A percentile compares a stretch with the other conserved stretches of the same genome.
phyloP scores from a whole-genome alignment of 2,329 filamentous ascomycete species.

The Trichoderma harzianum region DNA sequence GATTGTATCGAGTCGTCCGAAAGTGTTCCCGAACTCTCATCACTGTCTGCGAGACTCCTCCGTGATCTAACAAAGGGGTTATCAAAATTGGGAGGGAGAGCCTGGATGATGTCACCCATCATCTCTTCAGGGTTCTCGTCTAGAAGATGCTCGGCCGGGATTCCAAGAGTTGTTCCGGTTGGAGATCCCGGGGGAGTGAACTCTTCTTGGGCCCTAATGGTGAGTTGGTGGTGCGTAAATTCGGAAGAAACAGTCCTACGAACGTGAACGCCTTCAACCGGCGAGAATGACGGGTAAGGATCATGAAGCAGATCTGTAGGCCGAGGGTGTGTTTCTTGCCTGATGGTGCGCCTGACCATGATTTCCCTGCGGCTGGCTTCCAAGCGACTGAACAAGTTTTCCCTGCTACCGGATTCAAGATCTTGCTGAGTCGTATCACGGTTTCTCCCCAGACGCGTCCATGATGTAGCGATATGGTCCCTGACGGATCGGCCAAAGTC shows the following conservation, averaged over 20 bases:
- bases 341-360: not conserved
- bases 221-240: too few species aligned
- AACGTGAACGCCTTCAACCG: too few species aligned
- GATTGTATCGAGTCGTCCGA: not conserved
- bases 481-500: not conserved
- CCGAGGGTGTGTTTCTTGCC: not conserved
- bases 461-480: not conserved
- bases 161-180: not conserved
- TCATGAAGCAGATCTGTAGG: too few species aligned
- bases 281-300: too few species aligned
- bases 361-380: not conserved
- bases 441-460: not conserved
- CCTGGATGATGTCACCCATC: not conserved
- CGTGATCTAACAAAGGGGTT: not conserved
- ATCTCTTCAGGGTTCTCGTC: not conserved
- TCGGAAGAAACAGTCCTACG: too few species aligned
- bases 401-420: not conserved
- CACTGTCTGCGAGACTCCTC: not conserved
- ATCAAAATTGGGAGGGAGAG: not conserved
- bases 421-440: not conserved
- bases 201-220: not conserved
- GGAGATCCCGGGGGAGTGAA: not conserved
- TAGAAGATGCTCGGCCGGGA: slow-evolving; percentile 3
- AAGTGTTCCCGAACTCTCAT: not conserved
- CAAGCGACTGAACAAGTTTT: not conserved